phyloP scores from a whole-genome alignment of 768 basidiomycete genomes.

The Calvatia gigantea region DNA sequence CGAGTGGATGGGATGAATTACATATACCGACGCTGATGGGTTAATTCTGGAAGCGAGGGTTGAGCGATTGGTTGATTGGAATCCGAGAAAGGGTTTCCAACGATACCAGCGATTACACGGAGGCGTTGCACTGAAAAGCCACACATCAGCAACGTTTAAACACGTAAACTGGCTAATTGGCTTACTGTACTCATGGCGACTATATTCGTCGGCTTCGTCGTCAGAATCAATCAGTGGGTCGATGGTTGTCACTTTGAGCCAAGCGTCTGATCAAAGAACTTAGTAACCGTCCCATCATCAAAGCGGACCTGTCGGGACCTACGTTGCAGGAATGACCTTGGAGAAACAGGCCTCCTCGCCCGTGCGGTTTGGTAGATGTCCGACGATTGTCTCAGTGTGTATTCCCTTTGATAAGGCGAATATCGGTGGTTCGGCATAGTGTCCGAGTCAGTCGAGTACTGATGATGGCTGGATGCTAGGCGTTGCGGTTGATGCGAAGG shows the following conservation, averaged over 20 bases:
- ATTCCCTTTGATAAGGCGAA: constrained; percentile 29
- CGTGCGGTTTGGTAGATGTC: constrained; percentile 16
- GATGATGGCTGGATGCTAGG: not conserved
- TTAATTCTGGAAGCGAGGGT: not conserved
- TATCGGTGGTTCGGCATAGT: constrained; percentile 23
- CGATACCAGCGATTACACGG: constrained; percentile 4
- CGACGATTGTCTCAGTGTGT: constrained; percentile 10
- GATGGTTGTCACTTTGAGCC: constrained; percentile 60
- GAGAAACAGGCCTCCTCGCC: constrained; percentile 22
- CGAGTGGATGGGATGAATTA: not conserved
- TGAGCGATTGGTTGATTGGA: not conserved
- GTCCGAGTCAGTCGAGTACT: not conserved
- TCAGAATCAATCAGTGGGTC: constrained; percentile 79
- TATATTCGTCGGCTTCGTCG: constrained; percentile 66
- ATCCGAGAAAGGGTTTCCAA: constrained; percentile 3
- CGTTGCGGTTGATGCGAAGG: not conserved
- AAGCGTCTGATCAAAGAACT: constrained; percentile 53
- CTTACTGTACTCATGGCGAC: constrained; percentile 65
- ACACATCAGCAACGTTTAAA: not conserved
- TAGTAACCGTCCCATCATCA: not conserved
- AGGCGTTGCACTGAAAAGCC: constrained; percentile 8
- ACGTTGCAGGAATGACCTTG: constrained; percentile 68
- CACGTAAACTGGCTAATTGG: not conserved
- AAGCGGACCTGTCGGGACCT: constrained; percentile 21
- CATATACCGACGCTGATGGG: constrained; percentile 5